phyloP scores from a whole-genome alignment of 2,329 filamentous ascomycete species.

The Colletotrichum lentis region DNA sequence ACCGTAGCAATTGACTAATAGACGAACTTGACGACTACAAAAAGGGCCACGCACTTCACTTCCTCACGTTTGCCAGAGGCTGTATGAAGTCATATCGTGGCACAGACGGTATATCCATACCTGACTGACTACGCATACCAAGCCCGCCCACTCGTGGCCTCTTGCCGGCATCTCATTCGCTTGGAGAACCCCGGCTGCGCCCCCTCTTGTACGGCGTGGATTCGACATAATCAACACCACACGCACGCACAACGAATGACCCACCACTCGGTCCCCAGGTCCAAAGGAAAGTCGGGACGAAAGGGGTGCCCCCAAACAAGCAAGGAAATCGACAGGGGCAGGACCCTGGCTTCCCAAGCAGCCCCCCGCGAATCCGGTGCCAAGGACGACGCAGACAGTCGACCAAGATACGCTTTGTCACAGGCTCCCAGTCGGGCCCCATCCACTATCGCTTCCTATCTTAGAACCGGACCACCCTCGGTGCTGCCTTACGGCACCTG shows the following conservation, averaged over 20 bases:
- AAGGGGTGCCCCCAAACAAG: constrained; percentile 23
- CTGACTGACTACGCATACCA: constrained; percentile 8
- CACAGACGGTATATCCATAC: not conserved
- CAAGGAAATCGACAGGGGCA: constrained; percentile 35
- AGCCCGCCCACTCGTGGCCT: constrained; percentile 48
- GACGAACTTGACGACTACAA: constrained; percentile 16
- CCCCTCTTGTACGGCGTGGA: constrained; percentile 15
- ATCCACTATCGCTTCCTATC: constrained; percentile 25
- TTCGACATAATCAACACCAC: not conserved
- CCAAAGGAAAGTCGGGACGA: constrained; percentile 2
- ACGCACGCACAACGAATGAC: not conserved
- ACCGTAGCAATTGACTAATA: constrained; percentile 27
- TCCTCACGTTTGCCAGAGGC: constrained; percentile 34
- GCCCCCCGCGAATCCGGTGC: constrained; percentile 36
- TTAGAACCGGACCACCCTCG: constrained; percentile 19
- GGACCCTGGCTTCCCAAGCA: constrained; percentile 28
- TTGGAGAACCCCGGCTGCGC: constrained; percentile 29
- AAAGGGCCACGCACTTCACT: not conserved
- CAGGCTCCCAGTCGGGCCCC: constrained; percentile 26
- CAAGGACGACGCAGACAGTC: constrained; percentile 30
- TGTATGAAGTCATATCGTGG: constrained; percentile 26
- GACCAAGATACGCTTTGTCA: constrained; percentile 35
- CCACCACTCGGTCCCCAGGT: not conserved
- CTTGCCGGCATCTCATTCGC: constrained; percentile 52
- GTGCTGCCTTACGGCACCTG: constrained; percentile 10